Evolutionary conservation across 768 basidiomycete genomes (phyloP).

Genomic region (Collybia sp.): DNA sequence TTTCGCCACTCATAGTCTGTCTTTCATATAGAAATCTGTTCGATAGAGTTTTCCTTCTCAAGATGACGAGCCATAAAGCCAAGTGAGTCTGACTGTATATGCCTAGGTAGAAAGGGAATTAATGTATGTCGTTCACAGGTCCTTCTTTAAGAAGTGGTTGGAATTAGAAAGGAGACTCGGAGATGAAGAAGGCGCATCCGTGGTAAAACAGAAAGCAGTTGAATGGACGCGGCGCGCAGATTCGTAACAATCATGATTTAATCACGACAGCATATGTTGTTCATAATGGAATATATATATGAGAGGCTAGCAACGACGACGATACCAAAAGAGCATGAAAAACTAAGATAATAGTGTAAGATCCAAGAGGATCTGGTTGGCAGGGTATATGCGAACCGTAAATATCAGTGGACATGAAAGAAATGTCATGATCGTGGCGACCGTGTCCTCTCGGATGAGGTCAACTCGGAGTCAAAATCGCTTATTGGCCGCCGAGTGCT

Average conservation of each 20-base stretch:
- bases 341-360: constrained; percentile 30
- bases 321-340: constrained; percentile 23
- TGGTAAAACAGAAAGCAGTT: constrained; percentile 84
- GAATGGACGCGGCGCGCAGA: constrained; percentile 82
- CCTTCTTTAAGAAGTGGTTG: constrained; percentile 98
- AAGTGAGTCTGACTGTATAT: constrained; percentile 55
- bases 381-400: constrained; percentile 47
- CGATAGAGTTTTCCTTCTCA: constrained; percentile 73
- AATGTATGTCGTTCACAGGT: constrained; percentile 36
- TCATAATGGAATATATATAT: constrained; percentile 31
- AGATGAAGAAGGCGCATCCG: constrained; percentile 75
- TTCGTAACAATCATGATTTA: constrained; percentile 25
- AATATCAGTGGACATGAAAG: constrained; percentile 28
- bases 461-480: constrained; percentile 60
- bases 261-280: constrained; percentile 21
- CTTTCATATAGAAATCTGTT: constrained; percentile 65
- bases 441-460: constrained; percentile 52
- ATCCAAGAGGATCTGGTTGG: constrained; percentile 55
- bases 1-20: too few relatives aligned
- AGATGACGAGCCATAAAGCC: constrained; percentile 93
- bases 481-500: constrained; percentile 66
- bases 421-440: constrained; percentile 48
- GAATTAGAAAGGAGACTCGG: constrained; percentile 83
- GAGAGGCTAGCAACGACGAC: constrained; percentile 14
- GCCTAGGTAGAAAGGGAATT: background rate